These are phyloP conservation scores for Eucalyptus rudis DNA, from an alignment of 345 rosid genomes.

Conservation along the genomic window DNA sequence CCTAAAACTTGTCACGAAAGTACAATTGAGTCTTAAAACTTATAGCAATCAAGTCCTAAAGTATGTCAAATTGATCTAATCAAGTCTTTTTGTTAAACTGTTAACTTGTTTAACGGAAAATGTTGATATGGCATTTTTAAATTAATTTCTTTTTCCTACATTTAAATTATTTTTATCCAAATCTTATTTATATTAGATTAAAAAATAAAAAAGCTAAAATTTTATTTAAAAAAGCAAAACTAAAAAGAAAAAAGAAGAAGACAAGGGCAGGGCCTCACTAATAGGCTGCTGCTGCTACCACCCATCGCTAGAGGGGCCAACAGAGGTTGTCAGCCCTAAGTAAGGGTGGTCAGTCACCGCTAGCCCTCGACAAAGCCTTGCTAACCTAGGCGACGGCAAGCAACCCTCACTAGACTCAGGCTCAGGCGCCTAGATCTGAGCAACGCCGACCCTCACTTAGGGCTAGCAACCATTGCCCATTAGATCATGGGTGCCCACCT, in stretches of 20 bases:
- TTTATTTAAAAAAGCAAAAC: too few relatives aligned
- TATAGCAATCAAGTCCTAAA: fast-evolving
- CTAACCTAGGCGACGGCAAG: fast-evolving
- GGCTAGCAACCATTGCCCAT: too few relatives aligned
- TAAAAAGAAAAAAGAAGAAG: too few relatives aligned
- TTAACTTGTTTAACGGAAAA: too few relatives aligned
- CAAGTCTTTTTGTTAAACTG: fast-evolving
- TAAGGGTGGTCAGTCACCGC: fast-evolving
- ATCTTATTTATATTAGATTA: too few relatives aligned
- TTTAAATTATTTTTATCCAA: too few relatives aligned
- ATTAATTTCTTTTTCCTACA: too few relatives aligned
- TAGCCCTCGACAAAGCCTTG: fast-evolving
- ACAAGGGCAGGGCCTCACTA: fast-evolving
- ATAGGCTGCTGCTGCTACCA: fast-evolving
- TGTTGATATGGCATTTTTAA: fast-evolving
- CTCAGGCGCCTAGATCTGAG: fast-evolving
- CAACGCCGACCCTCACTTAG: too few relatives aligned
- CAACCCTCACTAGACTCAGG: fast-evolving
- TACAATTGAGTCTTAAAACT: fast-evolving
- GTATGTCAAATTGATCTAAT: too few relatives aligned
- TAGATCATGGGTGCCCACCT: fast-evolving
- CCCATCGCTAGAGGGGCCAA: fast-evolving
- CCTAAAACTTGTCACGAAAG: fast-evolving
- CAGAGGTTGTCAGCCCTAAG: fast-evolving
- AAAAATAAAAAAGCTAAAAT: too few relatives aligned